Conservation (phyloP, 2,329 filamentous ascomycete species). For the Tolypocladium guangdongense region DNA sequence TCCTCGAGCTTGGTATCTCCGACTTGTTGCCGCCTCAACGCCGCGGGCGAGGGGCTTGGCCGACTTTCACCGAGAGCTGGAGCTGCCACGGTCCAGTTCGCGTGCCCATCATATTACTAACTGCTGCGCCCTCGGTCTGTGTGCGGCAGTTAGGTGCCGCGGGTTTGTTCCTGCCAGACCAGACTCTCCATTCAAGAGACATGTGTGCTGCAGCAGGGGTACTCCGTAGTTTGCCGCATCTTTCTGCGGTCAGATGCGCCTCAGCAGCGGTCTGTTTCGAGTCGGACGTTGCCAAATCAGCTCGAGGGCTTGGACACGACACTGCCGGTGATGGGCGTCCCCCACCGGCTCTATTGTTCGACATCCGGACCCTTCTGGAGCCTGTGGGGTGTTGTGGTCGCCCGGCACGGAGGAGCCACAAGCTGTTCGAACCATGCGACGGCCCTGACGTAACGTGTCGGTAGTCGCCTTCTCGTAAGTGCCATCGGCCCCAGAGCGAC, state of each 20-base stretch:
- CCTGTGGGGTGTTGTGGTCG: background rate
- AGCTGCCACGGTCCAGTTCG: background rate
- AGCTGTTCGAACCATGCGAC: background rate
- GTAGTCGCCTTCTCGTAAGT: slow-evolving; percentile 2
- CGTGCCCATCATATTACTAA: too few relatives aligned
- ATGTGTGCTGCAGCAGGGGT: background rate
- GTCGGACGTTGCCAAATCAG: background rate
- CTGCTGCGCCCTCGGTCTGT: too few relatives aligned
- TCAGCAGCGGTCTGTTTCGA: background rate
- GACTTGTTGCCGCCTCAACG: background rate
- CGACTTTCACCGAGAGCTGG: too few relatives aligned
- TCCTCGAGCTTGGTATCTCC: background rate
- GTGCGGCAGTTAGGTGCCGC: slow-evolving; percentile 1
- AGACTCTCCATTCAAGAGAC: too few relatives aligned
- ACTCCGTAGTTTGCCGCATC: background rate
- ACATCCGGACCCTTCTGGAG: slow-evolving; percentile 1
- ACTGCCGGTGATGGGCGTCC: slow-evolving; percentile 1
- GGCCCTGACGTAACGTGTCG: slow-evolving; percentile 7
- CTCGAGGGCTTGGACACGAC: background rate
- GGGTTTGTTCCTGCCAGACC: background rate
- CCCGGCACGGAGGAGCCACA: background rate
- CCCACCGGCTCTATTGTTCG: background rate
- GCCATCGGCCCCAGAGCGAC: background rate
- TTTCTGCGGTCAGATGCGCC: background rate
- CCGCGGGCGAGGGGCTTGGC: too few relatives aligned